Conservation (phyloP, 2,329 filamentous ascomycete genomes). For the Curvularia verruculosa region DNA sequence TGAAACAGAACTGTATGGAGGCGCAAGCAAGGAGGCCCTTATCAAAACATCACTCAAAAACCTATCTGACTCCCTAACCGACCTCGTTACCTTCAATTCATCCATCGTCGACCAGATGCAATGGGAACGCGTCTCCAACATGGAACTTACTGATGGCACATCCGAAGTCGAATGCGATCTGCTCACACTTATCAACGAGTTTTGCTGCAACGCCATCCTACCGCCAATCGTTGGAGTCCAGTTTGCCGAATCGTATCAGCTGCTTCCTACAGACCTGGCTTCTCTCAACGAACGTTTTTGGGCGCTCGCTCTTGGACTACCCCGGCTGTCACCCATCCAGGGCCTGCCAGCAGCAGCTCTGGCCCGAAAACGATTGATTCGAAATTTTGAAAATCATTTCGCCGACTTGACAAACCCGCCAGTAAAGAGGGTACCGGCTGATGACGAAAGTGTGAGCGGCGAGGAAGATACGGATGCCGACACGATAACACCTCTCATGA, state of each 20-base stretch:
- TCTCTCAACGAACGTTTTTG: conserved; percentile 61
- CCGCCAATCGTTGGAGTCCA: conserved; percentile 58
- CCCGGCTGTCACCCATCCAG: conserved; percentile 62
- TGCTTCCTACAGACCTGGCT: conserved; percentile 60
- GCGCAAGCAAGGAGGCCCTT: conserved; percentile 53
- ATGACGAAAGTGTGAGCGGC: conserved; percentile 44
- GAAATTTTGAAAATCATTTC: conserved; percentile 37
- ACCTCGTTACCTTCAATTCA: conserved; percentile 64
- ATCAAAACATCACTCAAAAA: conserved; percentile 37
- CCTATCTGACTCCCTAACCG: conserved; percentile 55
- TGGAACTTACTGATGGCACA: conserved; percentile 51
- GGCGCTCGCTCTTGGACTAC: conserved; percentile 61
- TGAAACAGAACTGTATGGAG: conserved; percentile 55
- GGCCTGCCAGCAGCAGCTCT: conserved; percentile 45
- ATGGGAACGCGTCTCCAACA: conserved; percentile 64
- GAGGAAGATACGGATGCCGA: conserved; percentile 46
- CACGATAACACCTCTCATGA: conserved; percentile 38
- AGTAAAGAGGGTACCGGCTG: conserved; percentile 33
- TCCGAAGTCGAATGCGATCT: conserved; percentile 56
- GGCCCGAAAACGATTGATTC: conserved; percentile 41
- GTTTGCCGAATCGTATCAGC: conserved; percentile 55
- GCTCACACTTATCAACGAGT: conserved; percentile 60
- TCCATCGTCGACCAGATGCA: conserved; percentile 66
- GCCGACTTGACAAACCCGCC: conserved; percentile 37
- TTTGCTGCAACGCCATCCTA: conserved; percentile 59